Evolutionary conservation across 805 yeast genomes (phyloP), one percentile per base, ranked within the genome.

Genomic region (Metschnikowia picachoensis): DNA sequence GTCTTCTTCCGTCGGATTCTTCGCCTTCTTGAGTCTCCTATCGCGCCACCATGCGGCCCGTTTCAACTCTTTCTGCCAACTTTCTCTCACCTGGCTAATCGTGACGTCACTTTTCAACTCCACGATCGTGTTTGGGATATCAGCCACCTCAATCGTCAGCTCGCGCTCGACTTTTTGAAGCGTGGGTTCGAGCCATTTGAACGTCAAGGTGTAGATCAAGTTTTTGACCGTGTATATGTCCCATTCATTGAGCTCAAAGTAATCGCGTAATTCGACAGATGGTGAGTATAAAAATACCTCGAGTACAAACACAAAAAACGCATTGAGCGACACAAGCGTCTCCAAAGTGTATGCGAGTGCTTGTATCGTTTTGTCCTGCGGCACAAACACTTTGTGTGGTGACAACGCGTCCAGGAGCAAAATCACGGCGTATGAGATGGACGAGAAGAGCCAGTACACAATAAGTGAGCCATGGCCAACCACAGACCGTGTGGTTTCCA

Each of bases 131-230:
- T 37, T 44, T 3, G 58, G 58, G 30, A 53, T 42, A 9, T 61
- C 60, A 1, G 52, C 38, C 10, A 54, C 51, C 25, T 46, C 49
- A 15, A 64, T 61, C 15, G 56, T 56, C n/a, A 50, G 57, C 8
- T 61, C 56, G 15, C 44, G 40, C 49, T 63, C 56, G 40, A 65
- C 59, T 28, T 55, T 46, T 30, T 50, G 43, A 35, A 68, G 60
- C 25, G 60, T 48, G 2, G 66, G 66, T 33, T 60, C 57, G 30
- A 65, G 49, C 62, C 64, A 68, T 20, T 48, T 43, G 44, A 65
- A 65, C 13, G 67, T 52, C 35, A 60, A 43, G 15, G 47, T 41
- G 8, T 58, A 46, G 35, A 60, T 57, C 37, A 66, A 34, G 50
- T 62, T 61, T 32, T 57, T 50, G 27, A 49, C 51, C 9, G 60